phyloP scores from a whole-genome alignment of 805 yeast genomes.

The Torulaspora maleeae region DNA sequence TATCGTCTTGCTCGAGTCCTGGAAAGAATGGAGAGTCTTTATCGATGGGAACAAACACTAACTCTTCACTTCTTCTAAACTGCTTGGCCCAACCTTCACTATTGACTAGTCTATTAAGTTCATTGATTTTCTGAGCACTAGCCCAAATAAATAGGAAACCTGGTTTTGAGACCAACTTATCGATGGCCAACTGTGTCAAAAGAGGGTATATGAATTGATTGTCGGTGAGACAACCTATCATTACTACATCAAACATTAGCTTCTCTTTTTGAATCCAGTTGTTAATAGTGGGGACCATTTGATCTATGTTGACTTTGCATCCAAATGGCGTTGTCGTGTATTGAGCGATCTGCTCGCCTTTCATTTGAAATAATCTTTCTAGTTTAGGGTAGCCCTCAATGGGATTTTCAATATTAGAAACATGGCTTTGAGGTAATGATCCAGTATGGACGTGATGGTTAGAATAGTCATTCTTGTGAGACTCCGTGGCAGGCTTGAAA shows the following conservation, averaged over 20 bases:
- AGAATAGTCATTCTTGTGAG: slow-evolving; percentile 66
- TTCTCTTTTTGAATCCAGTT: slow-evolving; percentile 56
- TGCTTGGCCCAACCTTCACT: slow-evolving; percentile 56
- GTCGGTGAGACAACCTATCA: slow-evolving; percentile 83
- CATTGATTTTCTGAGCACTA: slow-evolving; percentile 64
- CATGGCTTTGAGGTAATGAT: slow-evolving; percentile 54
- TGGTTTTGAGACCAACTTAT: slow-evolving; percentile 72
- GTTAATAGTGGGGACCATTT: slow-evolving; percentile 54
- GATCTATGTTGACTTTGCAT: slow-evolving; percentile 45
- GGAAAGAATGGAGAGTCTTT: slow-evolving; percentile 64
- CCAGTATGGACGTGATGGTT: slow-evolving; percentile 63
- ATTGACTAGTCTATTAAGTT: slow-evolving; percentile 51
- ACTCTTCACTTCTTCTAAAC: slow-evolving; percentile 85
- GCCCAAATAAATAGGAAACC: slow-evolving; percentile 89
- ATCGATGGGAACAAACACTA: slow-evolving; percentile 73
- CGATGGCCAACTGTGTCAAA: slow-evolving; percentile 62
- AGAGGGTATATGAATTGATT: slow-evolving; percentile 63
- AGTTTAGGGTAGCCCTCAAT: slow-evolving; percentile 85
- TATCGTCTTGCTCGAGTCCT: slow-evolving; percentile 45
- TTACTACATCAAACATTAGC: slow-evolving; percentile 77
- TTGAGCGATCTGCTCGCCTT: slow-evolving; percentile 49
- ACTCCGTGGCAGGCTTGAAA: slow-evolving; percentile 27
- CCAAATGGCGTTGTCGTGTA: slow-evolving; percentile 66
- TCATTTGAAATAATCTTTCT: slow-evolving; percentile 60
- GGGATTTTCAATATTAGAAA: slow-evolving; percentile 61